Evolutionary conservation across 148 eudicot species (phyloP).

Genomic region (Tetragonia tetragonoides): DNA sequence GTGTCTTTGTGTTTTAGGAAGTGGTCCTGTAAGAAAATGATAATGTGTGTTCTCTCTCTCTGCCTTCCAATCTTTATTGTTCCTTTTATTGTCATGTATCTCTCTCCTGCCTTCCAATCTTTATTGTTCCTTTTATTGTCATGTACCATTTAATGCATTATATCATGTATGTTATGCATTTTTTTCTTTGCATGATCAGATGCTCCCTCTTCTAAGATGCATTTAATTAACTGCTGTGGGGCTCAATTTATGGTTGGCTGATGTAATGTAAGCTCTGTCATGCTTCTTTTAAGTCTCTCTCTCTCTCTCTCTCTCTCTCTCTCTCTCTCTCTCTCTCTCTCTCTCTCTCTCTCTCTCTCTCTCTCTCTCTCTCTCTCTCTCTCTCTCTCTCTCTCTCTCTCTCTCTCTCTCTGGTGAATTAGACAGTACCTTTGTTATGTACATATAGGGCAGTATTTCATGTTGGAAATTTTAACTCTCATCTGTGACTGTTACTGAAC

Average conservation of each 20-base stretch:
- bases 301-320: too few species aligned
- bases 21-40: conserved; percentile 40
- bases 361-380: too few species aligned
- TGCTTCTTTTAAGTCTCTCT: conserved; percentile 21
- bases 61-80: conserved; percentile 18
- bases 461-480: conserved; percentile 20
- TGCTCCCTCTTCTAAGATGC: conserved; percentile 23
- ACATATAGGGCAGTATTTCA: conserved; percentile 35
- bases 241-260: conserved; percentile 29
- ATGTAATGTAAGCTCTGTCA: conserved; percentile 22
- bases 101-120: too few species aligned
- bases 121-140: too few species aligned
- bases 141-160: neutral
- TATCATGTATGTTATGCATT: neutral
- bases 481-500: conserved; percentile 19
- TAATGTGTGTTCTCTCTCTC: conserved; percentile 20
- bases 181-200: conserved; percentile 20
- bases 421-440: conserved; percentile 30
- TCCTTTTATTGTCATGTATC: too few species aligned
- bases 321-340: too few species aligned
- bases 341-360: too few species aligned
- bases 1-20: conserved; percentile 35
- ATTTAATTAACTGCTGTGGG: conserved; percentile 17
- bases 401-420: conserved; percentile 17
- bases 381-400: too few species aligned